phyloP scores from a whole-genome alignment of 345 rosid genomes.

The Ceriops decandra region DNA sequence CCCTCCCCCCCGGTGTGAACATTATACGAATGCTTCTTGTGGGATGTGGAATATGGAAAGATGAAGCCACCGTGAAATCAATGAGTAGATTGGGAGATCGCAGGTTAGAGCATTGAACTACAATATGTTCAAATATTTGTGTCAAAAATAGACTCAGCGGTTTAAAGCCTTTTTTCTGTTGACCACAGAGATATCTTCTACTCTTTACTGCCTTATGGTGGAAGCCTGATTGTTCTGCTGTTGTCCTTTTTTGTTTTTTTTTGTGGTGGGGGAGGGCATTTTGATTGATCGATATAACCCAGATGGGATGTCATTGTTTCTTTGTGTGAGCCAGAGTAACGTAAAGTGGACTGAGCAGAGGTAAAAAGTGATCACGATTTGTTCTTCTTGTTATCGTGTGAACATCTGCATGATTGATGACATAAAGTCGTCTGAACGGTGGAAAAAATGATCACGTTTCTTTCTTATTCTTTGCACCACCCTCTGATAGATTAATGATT shows the following conservation, averaged over 20 bases:
- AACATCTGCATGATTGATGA: background rate
- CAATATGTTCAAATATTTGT: background rate
- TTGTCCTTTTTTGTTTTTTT: constrained; percentile 2
- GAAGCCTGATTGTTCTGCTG: background rate
- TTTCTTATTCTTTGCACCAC: background rate
- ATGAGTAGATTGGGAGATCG: constrained; percentile 91
- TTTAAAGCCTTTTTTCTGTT: background rate
- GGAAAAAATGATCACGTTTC: background rate
- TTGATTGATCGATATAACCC: background rate
- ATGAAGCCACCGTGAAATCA: constrained; percentile 84
- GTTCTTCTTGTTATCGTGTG: too few species aligned
- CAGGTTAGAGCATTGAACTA: constrained; percentile 44
- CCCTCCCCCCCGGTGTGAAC: constrained; percentile 63
- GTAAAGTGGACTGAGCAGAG: too few species aligned
- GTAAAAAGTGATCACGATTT: too few species aligned
- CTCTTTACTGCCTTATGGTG: background rate
- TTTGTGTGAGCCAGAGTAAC: background rate
- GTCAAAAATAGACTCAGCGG: background rate
- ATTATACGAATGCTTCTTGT: constrained; percentile 68
- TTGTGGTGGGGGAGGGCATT: background rate
- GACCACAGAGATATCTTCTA: background rate
- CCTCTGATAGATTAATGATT: background rate
- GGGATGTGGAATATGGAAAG: constrained; percentile 73
- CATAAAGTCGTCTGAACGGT: background rate
- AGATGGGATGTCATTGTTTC: background rate